Evolutionary conservation across 441 rosid genomes (phyloP).

Genomic region (Dalechampia spathulata): DNA sequence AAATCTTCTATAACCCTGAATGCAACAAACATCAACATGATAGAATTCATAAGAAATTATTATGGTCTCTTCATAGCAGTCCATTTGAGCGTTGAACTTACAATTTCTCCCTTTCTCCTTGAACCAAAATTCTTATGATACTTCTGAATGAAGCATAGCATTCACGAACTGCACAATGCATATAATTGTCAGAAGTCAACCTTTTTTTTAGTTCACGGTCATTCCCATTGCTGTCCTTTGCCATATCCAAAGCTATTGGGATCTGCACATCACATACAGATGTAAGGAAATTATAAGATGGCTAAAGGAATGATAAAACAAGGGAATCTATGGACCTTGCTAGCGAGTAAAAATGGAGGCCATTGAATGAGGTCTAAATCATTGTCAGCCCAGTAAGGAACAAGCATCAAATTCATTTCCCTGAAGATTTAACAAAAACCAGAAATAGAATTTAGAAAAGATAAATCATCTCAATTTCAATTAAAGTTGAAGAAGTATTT

Average conservation of each 20-base stretch:
- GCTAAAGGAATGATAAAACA: neutral
- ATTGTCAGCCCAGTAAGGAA: conserved; percentile 99
- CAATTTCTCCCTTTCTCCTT: conserved; percentile 58
- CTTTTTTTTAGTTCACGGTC: conserved; percentile 87
- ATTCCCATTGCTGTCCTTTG: conserved; percentile 91
- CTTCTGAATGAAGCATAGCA: conserved; percentile 91
- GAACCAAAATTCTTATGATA: conserved; percentile 71
- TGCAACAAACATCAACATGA: conserved; percentile 2
- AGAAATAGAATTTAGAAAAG: neutral
- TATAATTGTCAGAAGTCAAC: conserved; percentile 60
- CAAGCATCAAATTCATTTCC: conserved; percentile 97
- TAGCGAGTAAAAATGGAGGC: conserved; percentile 99
- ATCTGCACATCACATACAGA: conserved; percentile 38
- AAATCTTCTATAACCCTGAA: conserved; percentile 41
- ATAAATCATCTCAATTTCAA: neutral
- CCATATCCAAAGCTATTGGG: conserved; percentile 99
- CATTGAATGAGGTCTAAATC: conserved; percentile 81
- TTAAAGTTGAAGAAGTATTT: neutral
- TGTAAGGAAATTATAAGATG: neutral
- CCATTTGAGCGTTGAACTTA: conserved; percentile 29
- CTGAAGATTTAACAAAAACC: conserved; percentile 26
- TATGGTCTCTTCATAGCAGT: neutral
- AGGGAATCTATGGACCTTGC: conserved; percentile 63
- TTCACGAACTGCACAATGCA: conserved; percentile 89
- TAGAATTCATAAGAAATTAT: too few species aligned